Evolutionary conservation across 495 filamentous ascomycete species (phyloP), one percentile per base, ranked within the genome.

Genomic region (Penicillium silybi): DNA sequence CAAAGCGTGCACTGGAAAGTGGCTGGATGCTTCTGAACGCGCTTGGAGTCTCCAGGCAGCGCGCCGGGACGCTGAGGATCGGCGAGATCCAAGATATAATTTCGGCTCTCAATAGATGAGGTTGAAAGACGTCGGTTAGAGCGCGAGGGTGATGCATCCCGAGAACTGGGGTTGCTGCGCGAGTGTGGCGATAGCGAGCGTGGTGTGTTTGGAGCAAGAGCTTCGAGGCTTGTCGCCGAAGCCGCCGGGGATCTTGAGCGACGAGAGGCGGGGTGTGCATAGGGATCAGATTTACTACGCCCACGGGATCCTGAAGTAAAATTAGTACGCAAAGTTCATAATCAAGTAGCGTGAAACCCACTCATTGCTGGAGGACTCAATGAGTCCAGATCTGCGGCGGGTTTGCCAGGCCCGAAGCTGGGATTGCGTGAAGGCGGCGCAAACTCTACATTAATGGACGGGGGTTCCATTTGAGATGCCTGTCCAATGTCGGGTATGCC

Each of bases 1-100:
- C 90, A 95, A 6, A 95, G 75, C 10, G 67, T 85, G 59, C 90
- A 95, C 57, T 93, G 89, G 66, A 93, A 95, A 1, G 89, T 95
- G 4, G 90, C 90, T 2, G 93, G 93, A 63, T 98, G 93, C 58
- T 97, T 98, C 64, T 98, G 93, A 9, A 88, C 83, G 8, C 93
- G 87, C 59, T 88, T 92, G 18, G 73, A 72, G 17, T 82, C 80
- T 44, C 72, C 74, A 26, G 80, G 68, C n/a, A 71, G 68, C 7
- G 81, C 80, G n/a, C 81, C 84, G 45, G 87, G 88, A 49, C 90
- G 88, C 19, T 87, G 84, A 1, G 92, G 92, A 61, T 96, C 89
- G 13, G 90, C 93, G 18, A 98, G 80, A 41, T 90, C 89, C 20
- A 98, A 81, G 47, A 96, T 93, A 66, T 95, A 95, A 52, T 96